phyloP scores from a whole-genome alignment of 2,329 filamentous ascomycete genomes.

The Fusarium coicis region DNA sequence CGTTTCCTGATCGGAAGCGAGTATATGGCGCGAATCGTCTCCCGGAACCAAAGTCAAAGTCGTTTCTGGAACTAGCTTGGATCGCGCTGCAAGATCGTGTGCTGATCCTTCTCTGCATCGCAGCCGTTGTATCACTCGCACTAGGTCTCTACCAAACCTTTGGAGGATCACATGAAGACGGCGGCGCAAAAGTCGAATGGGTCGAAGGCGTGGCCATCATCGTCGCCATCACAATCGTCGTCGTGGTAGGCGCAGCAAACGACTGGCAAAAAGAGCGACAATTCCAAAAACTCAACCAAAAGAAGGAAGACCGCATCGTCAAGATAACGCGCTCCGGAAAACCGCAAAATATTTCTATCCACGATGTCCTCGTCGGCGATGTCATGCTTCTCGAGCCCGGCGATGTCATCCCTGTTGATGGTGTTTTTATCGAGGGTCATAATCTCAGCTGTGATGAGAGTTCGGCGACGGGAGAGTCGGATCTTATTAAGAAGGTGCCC shows the following conservation, averaged over 20 bases:
- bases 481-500: constrained; percentile 73
- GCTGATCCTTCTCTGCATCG: constrained; percentile 72
- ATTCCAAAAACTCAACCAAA: constrained; percentile 69
- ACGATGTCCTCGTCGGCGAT: constrained; percentile 76
- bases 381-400: constrained; percentile 75
- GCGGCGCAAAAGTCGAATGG: constrained; percentile 66
- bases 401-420: constrained; percentile 76
- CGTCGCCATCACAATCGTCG: constrained; percentile 73
- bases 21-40: constrained; percentile 59
- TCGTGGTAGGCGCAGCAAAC: constrained; percentile 70
- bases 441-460: constrained; percentile 74
- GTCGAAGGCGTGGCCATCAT: constrained; percentile 75
- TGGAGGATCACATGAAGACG: constrained; percentile 55
- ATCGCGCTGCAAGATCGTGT: constrained; percentile 75
- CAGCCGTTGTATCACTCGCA: constrained; percentile 72
- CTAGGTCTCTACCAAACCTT: constrained; percentile 76
- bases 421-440: constrained; percentile 69
- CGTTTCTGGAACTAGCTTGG: constrained; percentile 71
- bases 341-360: constrained; percentile 69
- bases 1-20: constrained; percentile 29
- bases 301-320: constrained; percentile 73
- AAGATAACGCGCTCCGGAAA: constrained; percentile 75
- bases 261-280: constrained; percentile 76
- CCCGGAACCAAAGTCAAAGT: constrained; percentile 70
- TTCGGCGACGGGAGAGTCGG: constrained; percentile 77